Evolutionary conservation across 2,329 filamentous ascomycete genomes (phyloP).

Genomic region (Penicillium sp.): DNA sequence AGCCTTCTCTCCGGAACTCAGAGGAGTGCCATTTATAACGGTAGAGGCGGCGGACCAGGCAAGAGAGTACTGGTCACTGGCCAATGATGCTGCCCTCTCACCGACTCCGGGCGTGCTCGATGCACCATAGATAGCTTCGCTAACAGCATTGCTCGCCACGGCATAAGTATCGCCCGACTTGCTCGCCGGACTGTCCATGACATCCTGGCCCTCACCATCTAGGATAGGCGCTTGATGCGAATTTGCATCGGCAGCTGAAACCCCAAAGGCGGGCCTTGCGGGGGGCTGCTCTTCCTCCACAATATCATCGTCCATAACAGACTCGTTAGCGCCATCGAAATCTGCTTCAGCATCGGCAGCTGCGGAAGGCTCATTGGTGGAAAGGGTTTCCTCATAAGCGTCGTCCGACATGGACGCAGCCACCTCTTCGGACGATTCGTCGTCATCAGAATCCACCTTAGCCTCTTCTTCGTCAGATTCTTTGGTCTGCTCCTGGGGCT

Average conservation of each 20-base stretch:
- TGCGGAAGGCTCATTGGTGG: not conserved
- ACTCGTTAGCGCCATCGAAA: slow-evolving; percentile 3
- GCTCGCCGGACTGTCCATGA: slow-evolving; percentile 50
- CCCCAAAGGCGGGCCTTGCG: slow-evolving; percentile 12
- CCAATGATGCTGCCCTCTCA: slow-evolving; percentile 52
- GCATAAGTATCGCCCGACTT: slow-evolving; percentile 53
- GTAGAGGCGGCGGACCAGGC: slow-evolving; percentile 57
- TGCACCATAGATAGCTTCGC: slow-evolving; percentile 52
- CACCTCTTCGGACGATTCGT: not conserved
- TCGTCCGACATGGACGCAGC: not conserved
- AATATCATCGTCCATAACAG: slow-evolving; percentile 24
- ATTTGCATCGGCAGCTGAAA: slow-evolving; percentile 19
- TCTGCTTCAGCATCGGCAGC: not conserved
- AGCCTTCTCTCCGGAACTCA: slow-evolving; percentile 44
- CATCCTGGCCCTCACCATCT: slow-evolving; percentile 43
- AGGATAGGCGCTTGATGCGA: slow-evolving; percentile 32
- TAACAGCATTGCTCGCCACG: slow-evolving; percentile 51
- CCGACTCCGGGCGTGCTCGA: slow-evolving; percentile 46
- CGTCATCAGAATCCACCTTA: slow-evolving; percentile 9
- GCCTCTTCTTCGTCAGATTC: slow-evolving; percentile 8
- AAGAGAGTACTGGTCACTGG: slow-evolving; percentile 55
- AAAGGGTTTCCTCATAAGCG: not conserved
- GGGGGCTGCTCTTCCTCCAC: slow-evolving; percentile 50
- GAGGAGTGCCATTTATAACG: slow-evolving; percentile 51
- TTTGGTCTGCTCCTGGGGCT: slow-evolving; percentile 19